Conservation (phyloP, 768 basidiomycete species). For the Rhodosporidiobolus sp. region DNA sequence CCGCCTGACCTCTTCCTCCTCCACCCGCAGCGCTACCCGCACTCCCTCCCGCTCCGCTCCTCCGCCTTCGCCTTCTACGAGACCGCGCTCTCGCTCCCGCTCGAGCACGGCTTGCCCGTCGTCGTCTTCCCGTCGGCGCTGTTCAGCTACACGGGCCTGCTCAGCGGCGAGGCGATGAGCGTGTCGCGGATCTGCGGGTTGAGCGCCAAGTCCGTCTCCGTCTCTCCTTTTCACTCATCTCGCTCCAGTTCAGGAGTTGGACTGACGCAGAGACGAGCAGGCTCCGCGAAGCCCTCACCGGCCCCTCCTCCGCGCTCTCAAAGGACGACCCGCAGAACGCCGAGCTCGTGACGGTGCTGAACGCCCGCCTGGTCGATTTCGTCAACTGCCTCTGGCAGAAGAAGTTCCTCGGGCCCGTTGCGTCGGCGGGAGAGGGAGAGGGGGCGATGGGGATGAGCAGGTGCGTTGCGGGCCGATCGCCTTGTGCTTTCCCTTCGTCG, state of each 20-base stretch:
- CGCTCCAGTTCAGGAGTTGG: background rate
- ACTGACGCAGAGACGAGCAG: background rate
- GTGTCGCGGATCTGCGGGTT: constrained; percentile 25
- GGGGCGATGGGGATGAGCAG: background rate
- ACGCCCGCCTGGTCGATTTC: constrained; percentile 14
- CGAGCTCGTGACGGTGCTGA: constrained; percentile 15
- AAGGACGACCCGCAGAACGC: background rate
- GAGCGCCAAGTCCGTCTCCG: background rate
- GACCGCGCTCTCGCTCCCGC: constrained; percentile 7
- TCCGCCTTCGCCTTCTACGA: constrained; percentile 24
- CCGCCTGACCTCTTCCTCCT: background rate
- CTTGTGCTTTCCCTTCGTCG: no score
- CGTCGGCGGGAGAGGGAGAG: background rate
- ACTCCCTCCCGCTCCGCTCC: constrained; percentile 4
- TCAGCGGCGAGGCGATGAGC: constrained; percentile 7
- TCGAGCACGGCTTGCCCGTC: constrained; percentile 11
- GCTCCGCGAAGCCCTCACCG: constrained; percentile 25
- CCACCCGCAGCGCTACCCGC: constrained; percentile 1
- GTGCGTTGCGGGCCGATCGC: constrained; percentile 13
- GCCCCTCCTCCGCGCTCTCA: constrained; percentile 4
- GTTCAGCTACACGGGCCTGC: constrained; percentile 9
- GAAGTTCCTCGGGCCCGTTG: background rate
- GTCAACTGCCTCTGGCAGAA: constrained; percentile 22
- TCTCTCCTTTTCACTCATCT: background rate
- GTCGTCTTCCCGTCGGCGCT: constrained; percentile 6